Conservation (phyloP, 176 grass and related monocot species). For the Dendrocalamus sinicus region DNA sequence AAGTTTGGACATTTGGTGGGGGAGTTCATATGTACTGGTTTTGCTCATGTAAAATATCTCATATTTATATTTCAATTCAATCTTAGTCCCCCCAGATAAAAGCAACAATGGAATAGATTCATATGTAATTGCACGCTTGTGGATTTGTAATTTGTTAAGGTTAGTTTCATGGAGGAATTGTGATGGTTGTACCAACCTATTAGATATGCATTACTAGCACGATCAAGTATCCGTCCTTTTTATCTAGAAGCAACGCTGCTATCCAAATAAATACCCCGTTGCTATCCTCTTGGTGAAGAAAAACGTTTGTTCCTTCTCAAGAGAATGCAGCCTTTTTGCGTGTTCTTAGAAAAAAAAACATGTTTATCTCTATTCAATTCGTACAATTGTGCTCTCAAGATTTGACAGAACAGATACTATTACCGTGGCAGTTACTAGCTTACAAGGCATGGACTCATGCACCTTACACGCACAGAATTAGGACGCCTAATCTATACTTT, state of each 20-base stretch:
- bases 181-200: not conserved
- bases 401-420: not conserved
- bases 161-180: not conserved
- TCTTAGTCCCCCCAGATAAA: too few species aligned
- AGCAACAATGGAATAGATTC: too few species aligned
- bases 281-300: not conserved
- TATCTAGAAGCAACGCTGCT: not conserved
- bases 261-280: not conserved
- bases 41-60: too few species aligned
- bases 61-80: too few species aligned
- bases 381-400: not conserved
- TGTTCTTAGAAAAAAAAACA: too few species aligned
- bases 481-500: not conserved
- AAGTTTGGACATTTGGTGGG: not conserved
- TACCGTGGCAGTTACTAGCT: not conserved
- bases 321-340: too few species aligned
- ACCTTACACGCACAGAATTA: not conserved
- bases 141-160: not conserved
- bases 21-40: too few species aligned
- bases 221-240: not conserved
- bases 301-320: not conserved
- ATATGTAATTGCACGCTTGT: too few species aligned
- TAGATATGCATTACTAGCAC: not conserved
- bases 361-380: not conserved
- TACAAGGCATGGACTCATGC: not conserved